Evolutionary conservation across 2,329 filamentous ascomycete species (phyloP), one percentile per base, ranked within the genome.

Genomic region (Botrytis medusae): DNA sequence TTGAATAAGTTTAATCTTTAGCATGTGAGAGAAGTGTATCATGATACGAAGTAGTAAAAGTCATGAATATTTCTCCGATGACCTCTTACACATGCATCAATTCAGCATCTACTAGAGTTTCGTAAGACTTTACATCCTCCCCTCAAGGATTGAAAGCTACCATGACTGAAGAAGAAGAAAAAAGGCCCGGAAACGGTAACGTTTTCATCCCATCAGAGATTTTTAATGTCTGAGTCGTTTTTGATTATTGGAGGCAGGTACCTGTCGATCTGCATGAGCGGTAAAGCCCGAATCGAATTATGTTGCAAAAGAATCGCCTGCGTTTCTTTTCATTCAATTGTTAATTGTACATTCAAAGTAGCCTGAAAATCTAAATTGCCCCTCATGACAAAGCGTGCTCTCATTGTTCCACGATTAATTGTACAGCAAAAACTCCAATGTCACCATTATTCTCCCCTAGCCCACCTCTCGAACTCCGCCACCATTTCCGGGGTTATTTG

Each of bases 401-500:
- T 62, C 29, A 44, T 48, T n/a, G 12, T 64, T 46, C 42, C 16
- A 12, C 18, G 6, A 6, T 32, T 22, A 46, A 9, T 29, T 65
- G 29, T 44, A 48, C 29, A 5, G 9, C 34, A 14, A 8, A 57
- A 48, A 16, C 12, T 34, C 2, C 1, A 44, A 34, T 14, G 2
- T 16, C 8, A 4, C 14, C 14, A 32, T 14, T 68, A 68, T 40
- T 54, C 48, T 18, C 48, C 46, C 10, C 10, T 68, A 1, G 48
- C 46, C 65, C 65, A 68, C n/a, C 25, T 57, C 75, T 90, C 86
- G 79, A 90, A 92, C 1, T 84, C 86, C 25, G 83, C 79, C 71
- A 91, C 82, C 84, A 92, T 87, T 69, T 85, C 84, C 29, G 81
- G 80, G 10, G 90, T 91, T 73, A 92, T 90, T 71, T 89, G 87